Conservation (phyloP, 345 rosid species). For the Gossypium arboreum region DNA sequence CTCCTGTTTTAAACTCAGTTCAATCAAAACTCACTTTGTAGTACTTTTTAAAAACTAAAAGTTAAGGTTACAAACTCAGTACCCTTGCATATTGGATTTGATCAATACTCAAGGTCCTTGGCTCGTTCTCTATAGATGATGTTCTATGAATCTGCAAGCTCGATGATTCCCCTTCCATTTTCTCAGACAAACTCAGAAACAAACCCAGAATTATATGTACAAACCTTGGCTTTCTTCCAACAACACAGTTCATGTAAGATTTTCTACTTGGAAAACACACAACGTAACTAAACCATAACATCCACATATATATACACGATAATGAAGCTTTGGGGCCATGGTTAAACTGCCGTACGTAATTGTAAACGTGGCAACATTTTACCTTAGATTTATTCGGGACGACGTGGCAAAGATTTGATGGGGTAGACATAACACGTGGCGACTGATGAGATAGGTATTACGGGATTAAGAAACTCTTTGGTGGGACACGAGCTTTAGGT, state of each 20-base stretch:
- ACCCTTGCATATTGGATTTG: constrained; percentile 47
- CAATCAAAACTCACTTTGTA: not conserved
- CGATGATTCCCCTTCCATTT: constrained; percentile 15
- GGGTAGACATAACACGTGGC: constrained; percentile 1
- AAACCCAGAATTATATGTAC: not conserved
- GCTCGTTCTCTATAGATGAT: constrained; percentile 47
- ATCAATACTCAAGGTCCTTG: constrained; percentile 37
- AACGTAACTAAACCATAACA: not conserved
- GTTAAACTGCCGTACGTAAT: constrained; percentile 14
- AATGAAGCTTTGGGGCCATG: not conserved
- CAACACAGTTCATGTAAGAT: not conserved
- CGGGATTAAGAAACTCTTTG: not conserved
- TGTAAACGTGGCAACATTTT: constrained; percentile 12
- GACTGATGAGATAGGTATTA: not conserved
- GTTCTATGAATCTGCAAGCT: constrained; percentile 23
- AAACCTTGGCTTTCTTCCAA: not conserved
- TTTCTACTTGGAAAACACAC: not conserved
- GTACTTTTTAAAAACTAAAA: too few species aligned
- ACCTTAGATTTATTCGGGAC: not conserved
- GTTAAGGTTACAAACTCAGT: not conserved
- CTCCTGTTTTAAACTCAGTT: constrained; percentile 25
- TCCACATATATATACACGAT: not conserved
- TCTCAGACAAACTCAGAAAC: not conserved
- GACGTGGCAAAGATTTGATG: constrained; percentile 1
- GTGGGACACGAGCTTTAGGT: not conserved